Conservation (phyloP, 306 rosid species). For the Herpetospermum pedunculosum region DNA sequence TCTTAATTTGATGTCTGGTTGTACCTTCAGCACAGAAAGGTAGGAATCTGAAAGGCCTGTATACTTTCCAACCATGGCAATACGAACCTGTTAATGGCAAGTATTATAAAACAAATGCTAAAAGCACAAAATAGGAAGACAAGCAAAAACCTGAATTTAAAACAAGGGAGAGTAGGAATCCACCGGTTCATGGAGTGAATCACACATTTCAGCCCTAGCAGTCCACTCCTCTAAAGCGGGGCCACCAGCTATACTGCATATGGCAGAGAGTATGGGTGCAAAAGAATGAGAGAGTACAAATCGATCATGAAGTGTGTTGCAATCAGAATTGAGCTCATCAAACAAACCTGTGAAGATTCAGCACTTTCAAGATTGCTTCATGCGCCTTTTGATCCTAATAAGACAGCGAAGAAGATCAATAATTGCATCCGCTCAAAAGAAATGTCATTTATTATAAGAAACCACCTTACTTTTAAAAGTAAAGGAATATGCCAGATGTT, state of each 20-base stretch:
- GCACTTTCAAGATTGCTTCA: conserved; percentile 33
- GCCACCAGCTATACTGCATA: conserved; percentile 21
- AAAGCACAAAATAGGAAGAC: neutral
- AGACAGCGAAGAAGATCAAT: neutral
- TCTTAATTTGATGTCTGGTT: neutral
- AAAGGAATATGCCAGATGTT: conserved; percentile 95
- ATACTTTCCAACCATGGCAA: conserved; percentile 94
- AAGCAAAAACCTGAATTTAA: neutral
- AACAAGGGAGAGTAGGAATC: neutral
- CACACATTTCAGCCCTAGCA: conserved; percentile 24
- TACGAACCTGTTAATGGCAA: conserved; percentile 49
- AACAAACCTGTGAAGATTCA: conserved; percentile 34
- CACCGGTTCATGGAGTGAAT: conserved; percentile 31
- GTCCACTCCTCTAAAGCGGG: conserved; percentile 37
- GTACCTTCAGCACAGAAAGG: conserved; percentile 83
- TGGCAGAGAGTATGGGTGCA: conserved; percentile 4
- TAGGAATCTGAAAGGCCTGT: conserved; percentile 85
- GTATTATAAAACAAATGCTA: neutral
- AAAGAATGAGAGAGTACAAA: conserved; percentile 1
- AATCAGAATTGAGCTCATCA: neutral
- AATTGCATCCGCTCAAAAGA: neutral
- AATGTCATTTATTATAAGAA: neutral
- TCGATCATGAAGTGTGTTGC: neutral
- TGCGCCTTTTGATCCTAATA: conserved; percentile 39
- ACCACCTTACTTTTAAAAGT: conserved; percentile 59